phyloP scores from a whole-genome alignment of 768 basidiomycete species.

The Goffeauzyma gilvescens region DNA sequence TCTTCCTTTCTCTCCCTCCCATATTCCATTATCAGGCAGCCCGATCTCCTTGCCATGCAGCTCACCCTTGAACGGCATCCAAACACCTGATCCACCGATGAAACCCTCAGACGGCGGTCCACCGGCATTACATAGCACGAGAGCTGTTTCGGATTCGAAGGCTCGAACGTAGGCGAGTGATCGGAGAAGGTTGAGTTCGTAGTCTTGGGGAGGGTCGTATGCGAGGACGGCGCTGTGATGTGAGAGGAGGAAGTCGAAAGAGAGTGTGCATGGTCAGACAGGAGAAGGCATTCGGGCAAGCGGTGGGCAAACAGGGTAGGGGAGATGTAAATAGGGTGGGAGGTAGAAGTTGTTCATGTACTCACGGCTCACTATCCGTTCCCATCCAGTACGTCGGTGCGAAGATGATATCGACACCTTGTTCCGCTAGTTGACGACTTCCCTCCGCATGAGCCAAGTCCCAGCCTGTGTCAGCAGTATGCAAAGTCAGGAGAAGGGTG shows the following conservation, averaged over 20 bases:
- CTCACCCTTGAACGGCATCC: conserved; percentile 21
- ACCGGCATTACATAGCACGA: conserved; percentile 24
- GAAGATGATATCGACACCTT: conserved; percentile 24
- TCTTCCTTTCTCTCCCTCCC: conserved; percentile 3
- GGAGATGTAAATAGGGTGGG: not conserved
- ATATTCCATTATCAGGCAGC: not conserved
- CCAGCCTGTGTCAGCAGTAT: conserved; percentile 16
- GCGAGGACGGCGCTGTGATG: conserved; percentile 10
- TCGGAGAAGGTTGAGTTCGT: conserved; percentile 18
- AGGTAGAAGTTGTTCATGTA: no score
- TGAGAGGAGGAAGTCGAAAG: not conserved
- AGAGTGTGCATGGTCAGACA: not conserved
- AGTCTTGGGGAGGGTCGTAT: conserved; percentile 14
- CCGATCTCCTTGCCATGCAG: conserved; percentile 1
- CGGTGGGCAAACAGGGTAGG: not conserved
- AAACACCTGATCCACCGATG: conserved; percentile 24
- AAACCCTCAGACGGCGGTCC: conserved; percentile 14
- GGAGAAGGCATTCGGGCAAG: not conserved
- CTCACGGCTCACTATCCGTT: conserved; percentile 27
- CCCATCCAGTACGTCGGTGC: conserved; percentile 25
- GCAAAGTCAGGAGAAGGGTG: not conserved
- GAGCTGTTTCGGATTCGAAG: conserved; percentile 24
- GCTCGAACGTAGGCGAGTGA: conserved; percentile 17
- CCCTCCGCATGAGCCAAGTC: conserved; percentile 23
- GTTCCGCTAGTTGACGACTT: conserved; percentile 17